These are phyloP conservation scores for Pythium sp. DNA, from an alignment of 352 stramenopile genomes.

Conservation along the genomic window DNA sequence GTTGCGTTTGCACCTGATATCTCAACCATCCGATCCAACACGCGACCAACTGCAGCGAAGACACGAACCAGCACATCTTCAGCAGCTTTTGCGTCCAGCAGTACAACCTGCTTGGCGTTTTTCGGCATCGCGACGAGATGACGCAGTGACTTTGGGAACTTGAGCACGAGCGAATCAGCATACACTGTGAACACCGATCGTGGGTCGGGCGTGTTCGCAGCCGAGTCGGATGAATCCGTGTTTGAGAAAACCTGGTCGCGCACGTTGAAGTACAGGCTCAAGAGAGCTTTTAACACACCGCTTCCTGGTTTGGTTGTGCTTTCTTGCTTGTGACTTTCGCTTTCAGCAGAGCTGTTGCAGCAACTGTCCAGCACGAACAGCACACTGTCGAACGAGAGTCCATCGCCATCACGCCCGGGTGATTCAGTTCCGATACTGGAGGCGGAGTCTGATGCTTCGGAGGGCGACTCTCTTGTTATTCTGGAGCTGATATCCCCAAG, in stretches of 20 bases:
- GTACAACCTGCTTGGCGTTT: constrained; percentile 27
- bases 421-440: not conserved
- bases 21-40: constrained; percentile 19
- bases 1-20: constrained; percentile 9
- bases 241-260: constrained; percentile 16
- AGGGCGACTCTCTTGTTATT: not conserved
- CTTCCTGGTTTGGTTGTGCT: not conserved
- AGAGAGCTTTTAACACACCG: constrained; percentile 28
- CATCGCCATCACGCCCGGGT: not conserved
- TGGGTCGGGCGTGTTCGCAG: not conserved
- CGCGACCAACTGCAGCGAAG: constrained; percentile 34
- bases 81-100: constrained; percentile 37
- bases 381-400: constrained; percentile 38
- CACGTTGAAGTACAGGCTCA: constrained; percentile 37
- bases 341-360: constrained; percentile 16
- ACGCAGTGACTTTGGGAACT: constrained; percentile 35
- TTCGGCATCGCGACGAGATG: constrained; percentile 28
- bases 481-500: constrained; percentile 9
- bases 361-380: constrained; percentile 41
- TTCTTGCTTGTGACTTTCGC: not conserved
- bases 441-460: not conserved
- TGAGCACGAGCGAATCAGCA: constrained; percentile 38
- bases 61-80: constrained; percentile 44
- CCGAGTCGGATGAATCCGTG: not conserved
- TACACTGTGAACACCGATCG: constrained; percentile 44